phyloP scores from a whole-genome alignment of 2,329 filamentous ascomycete genomes.

The Onygenales sp. region DNA sequence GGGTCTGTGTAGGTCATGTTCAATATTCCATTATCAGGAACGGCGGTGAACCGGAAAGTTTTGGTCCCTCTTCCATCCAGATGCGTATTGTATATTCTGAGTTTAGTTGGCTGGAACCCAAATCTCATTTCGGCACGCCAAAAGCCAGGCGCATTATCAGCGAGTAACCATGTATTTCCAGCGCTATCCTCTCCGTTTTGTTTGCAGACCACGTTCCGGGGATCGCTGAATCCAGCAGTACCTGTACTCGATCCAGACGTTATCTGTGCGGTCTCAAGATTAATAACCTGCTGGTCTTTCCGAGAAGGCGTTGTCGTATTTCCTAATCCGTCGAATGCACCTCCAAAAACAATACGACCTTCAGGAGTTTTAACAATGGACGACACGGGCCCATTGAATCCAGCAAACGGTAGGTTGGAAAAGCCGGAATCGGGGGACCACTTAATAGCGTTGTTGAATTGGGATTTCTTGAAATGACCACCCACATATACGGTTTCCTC shows the following conservation, averaged over 20 bases:
- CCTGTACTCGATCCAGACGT: constrained; percentile 53
- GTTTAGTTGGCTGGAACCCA: constrained; percentile 74
- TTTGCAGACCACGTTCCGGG: constrained; percentile 75
- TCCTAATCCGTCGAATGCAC: constrained; percentile 77
- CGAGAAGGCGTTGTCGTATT: constrained; percentile 57
- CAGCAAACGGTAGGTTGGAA: constrained; percentile 76
- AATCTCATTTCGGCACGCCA: constrained; percentile 80
- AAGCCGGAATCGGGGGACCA: constrained; percentile 63
- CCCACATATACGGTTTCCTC: constrained; percentile 81
- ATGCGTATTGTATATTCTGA: constrained; percentile 82
- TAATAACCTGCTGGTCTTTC: constrained; percentile 66
- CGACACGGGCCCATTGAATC: constrained; percentile 86
- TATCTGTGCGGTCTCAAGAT: constrained; percentile 69
- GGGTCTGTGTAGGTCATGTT: constrained; percentile 86
- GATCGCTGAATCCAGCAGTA: constrained; percentile 59
- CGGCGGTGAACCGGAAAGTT: constrained; percentile 75
- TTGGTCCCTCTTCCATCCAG: constrained; percentile 76
- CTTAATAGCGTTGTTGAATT: constrained; percentile 82
- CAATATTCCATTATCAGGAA: constrained; percentile 86
- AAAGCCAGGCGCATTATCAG: constrained; percentile 64
- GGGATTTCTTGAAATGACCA: constrained; percentile 67
- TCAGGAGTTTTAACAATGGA: constrained; percentile 73
- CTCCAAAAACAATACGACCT: constrained; percentile 85
- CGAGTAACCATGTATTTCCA: constrained; percentile 76
- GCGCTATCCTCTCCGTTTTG: constrained; percentile 51